These are phyloP conservation scores for Asclepias syriaca DNA, from an alignment of 257 asterid genomes.

Conservation along the genomic window DNA sequence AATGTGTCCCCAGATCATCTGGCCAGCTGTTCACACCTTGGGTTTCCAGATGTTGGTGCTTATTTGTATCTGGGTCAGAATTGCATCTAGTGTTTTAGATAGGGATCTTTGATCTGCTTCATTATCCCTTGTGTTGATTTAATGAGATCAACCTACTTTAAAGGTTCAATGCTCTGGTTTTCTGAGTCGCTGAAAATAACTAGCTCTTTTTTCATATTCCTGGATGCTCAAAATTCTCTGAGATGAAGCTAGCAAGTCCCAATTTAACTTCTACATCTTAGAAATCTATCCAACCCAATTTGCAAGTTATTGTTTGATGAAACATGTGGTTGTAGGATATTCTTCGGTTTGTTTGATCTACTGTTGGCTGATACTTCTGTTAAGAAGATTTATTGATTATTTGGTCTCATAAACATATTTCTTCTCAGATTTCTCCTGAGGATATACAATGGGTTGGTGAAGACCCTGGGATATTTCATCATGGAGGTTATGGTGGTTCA, in stretches of 20 bases:
- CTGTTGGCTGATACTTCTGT: neutral
- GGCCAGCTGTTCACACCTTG: neutral
- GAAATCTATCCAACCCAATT: neutral
- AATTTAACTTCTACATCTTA: slow-evolving; percentile 6
- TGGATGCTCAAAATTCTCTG: neutral
- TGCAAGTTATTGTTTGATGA: neutral
- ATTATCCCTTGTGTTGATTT: neutral
- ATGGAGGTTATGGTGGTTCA: slow-evolving; percentile 63
- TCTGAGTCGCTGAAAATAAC: neutral
- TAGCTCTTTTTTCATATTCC: neutral
- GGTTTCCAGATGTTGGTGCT: neutral
- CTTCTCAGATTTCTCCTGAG: slow-evolving; percentile 67
- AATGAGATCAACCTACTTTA: neutral
- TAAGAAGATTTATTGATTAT: neutral
- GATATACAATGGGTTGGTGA: slow-evolving; percentile 90
- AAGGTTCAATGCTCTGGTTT: neutral
- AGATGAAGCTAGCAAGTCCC: neutral
- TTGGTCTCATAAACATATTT: neutral
- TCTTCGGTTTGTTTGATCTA: neutral
- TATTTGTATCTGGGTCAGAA: neutral
- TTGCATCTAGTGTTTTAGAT: neutral
- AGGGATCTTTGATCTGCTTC: neutral
- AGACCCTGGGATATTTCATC: slow-evolving; percentile 72
- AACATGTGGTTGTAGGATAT: neutral
- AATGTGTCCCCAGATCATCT: neutral